Base-by-base conservation (phyloP, 345 rosid genomes). In the Reutealis trisperma region DNA sequence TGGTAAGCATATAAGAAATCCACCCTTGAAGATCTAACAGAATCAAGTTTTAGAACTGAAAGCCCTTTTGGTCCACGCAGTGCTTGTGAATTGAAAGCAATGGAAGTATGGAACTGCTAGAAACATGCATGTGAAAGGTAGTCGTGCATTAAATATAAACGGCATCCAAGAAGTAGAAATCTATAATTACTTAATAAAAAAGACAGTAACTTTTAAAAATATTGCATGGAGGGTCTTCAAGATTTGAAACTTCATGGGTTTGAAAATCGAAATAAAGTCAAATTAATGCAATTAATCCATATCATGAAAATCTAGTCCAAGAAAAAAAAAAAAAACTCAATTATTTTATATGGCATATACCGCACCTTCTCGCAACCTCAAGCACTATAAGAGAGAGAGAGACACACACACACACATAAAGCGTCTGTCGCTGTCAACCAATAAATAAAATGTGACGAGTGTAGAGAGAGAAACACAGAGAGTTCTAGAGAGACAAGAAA, bases 71-170 rank as follows among this genome's bases (percentile, higher is more conserved):
- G 64, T 49, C 77, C 54, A 72, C 16, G 71, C 51, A 71, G 75
- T 52, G 51, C 61, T 79, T 77, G 75, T 77, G 75, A 25, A 76
- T 41, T 19, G 78, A 69, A 83, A 79, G 80, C 69, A 72, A 75
- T 62, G 42, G 63, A 4, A 67, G 30, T 66, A 73, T 66, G 49
- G 63, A 4, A 67, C 37, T 66, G 72, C 47, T 66, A 41, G 75
- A 57, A 60, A 73, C 30, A 80, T 88, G 90, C 94, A 88, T 87
- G 88, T 81, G 89, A 83, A 72, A 64, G 82, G 81, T 67, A 3
- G 86, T 22, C 74, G 75, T 30, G 81, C 77, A 79, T 77, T 82
- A 70, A 84, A 77, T 84, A 71, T 65, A 45, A 68, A 61, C 34
- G 24, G 30, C 47, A 63, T 22, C 66, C 71, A 47, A 74, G 10